Base-by-base conservation (phyloP, 371 early-diverging fungal species). In the Rhizopus microsporus region DNA sequence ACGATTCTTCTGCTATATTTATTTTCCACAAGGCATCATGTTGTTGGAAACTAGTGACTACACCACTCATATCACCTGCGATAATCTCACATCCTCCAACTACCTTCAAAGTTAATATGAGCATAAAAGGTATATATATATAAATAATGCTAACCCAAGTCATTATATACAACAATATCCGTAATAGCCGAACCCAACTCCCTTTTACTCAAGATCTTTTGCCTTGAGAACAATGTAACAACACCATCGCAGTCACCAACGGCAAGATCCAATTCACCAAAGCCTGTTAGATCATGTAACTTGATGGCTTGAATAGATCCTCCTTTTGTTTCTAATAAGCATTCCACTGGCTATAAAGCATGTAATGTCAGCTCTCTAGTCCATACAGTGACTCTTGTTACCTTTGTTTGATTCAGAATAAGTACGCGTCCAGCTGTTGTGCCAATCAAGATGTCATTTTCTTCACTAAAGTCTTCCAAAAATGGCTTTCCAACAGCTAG, bases 221-320 rank as follows among this genome's bases (percentile, higher is more conserved):
- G 72, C n/a, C 69, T 63, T 13, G 74, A 72, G 51, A 80, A 80
- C 29, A 76, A 51, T 4, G 74, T 77, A 7, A 80, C 68, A 0
- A 75, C 60, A 10, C 81, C 81, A 47, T 77, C 71, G 6, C 76
- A 75, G 60, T 80, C 81, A 2, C 78, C 81, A 3, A 77, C 81
- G 7, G 74, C 72, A 47, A 80, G 60, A 57, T 75, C 76, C 3
- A 70, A 60, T 5, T 63, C 65, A 15, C 74, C 65, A 61, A 69
- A 67, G n/a, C 78, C 74, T 23, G 78, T 77, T 52, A 77, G 56
- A 57, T 80, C 78, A 38, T 74, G 68, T 7, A 80, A 54, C 6
- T 68, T 40, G 7, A 80, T 58, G 5, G 76, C 53, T 51, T 75
- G 74, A 37, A 80, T 71, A 29, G 76, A 62, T 5, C 73, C 76